A percentile compares a stretch with the other conserved stretches of the same genome.
phyloP scores from a whole-genome alignment of 331 rosid species.

The Phaseolus coccineus region DNA sequence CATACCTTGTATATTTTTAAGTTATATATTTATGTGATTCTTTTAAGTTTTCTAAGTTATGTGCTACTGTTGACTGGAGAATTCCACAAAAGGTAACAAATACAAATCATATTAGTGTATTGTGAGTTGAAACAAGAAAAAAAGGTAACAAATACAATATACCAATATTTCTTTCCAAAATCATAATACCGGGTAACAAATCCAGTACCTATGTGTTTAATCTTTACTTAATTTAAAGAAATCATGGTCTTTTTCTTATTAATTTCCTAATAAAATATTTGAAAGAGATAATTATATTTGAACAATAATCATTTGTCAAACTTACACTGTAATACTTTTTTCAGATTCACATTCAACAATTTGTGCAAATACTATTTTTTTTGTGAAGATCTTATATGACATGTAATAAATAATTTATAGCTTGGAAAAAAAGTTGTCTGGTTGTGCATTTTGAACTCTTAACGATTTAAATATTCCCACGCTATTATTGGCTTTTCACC shows the following conservation, averaged over 20 bases:
- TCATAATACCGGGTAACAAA: not conserved
- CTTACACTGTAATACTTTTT: not conserved
- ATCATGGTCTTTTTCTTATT: too few species aligned
- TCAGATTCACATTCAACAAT: too few species aligned
- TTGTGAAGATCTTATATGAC: too few species aligned
- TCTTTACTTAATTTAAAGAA: not conserved
- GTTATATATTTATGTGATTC: not conserved
- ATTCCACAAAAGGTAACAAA: not conserved
- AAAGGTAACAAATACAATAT: not conserved
- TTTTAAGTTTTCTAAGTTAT: not conserved
- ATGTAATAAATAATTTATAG: too few species aligned
- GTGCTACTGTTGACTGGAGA: not conserved
- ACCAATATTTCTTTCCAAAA: conserved; percentile 11
- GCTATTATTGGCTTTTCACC: not conserved
- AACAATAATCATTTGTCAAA: not conserved
- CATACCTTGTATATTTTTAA: conserved; percentile 1
- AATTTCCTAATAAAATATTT: too few species aligned
- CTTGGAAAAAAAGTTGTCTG: not conserved
- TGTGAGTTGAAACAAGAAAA: not conserved
- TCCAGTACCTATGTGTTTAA: not conserved
- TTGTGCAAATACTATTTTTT: too few species aligned
- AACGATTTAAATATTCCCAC: not conserved
- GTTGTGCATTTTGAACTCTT: not conserved
- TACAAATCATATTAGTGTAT: not conserved
- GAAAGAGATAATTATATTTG: not conserved